A percentile compares a stretch with the other conserved stretches of the same genome.
Conservation (phyloP, 176 grass and related monocot genomes). For the Guadua angustifolia region DNA sequence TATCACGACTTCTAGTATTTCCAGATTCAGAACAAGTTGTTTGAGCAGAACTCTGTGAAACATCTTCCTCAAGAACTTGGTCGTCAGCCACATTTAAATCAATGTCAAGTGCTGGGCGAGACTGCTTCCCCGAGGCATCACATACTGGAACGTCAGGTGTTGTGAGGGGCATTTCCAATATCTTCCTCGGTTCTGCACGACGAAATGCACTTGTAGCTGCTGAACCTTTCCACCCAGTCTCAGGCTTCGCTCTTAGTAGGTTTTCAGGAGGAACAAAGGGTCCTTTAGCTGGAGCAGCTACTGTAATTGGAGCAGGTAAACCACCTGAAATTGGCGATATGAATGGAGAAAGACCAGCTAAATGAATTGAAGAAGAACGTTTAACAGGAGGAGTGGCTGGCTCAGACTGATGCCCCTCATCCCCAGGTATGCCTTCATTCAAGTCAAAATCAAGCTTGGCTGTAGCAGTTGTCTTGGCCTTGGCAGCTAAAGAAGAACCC, state of each 20-base stretch:
- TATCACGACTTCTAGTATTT: conserved; percentile 53
- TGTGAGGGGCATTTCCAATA: conserved; percentile 47
- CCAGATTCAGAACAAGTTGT: conserved; percentile 63
- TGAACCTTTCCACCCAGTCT: conserved; percentile 84
- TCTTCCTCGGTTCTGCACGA: conserved; percentile 77
- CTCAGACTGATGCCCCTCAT: conserved; percentile 60
- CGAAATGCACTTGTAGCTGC: conserved; percentile 92
- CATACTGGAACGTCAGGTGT: conserved; percentile 33
- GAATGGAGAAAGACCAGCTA: conserved; percentile 46
- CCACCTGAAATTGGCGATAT: conserved; percentile 45
- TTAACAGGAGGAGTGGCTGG: conserved; percentile 42
- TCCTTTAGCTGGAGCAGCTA: conserved; percentile 77
- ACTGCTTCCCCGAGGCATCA: conserved; percentile 52
- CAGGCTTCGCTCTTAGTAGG: conserved; percentile 63
- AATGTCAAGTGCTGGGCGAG: conserved; percentile 62
- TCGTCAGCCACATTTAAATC: conserved; percentile 86
- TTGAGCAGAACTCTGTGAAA: conserved; percentile 58
- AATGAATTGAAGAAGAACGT: conserved; percentile 42
- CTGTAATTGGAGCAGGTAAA: conserved; percentile 58
- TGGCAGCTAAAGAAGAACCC: conserved; percentile 46
- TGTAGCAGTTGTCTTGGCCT: conserved; percentile 34
- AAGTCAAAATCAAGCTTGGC: conserved; percentile 74
- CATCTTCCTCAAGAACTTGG: conserved; percentile 65
- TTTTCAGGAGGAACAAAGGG: conserved; percentile 82
- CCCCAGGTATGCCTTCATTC: conserved; percentile 65